Conservation (phyloP, 2,329 filamentous ascomycete species). For the Thelonectria rubi region DNA sequence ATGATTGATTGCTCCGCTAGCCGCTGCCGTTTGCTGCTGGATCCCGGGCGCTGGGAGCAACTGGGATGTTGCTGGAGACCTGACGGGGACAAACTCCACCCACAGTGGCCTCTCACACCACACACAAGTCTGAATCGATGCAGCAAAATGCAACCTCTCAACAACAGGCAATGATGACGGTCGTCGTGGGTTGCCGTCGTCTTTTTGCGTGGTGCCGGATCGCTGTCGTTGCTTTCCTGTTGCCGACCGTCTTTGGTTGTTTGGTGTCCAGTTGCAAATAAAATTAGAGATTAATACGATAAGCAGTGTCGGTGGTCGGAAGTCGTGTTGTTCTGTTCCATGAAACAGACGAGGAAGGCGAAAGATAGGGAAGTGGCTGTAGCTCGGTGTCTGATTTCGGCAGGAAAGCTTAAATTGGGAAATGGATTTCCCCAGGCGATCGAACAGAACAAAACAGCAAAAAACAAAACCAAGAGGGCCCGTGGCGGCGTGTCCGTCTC, state of each 20-base stretch:
- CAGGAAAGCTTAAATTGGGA: not conserved
- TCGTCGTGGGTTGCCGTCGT: not conserved
- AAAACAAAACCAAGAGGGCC: not conserved
- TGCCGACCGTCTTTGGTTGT: not conserved
- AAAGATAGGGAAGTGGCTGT: constrained; percentile 7
- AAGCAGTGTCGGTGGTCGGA: constrained; percentile 6
- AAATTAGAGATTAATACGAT: constrained; percentile 24
- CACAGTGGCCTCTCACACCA: constrained; percentile 12
- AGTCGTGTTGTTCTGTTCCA: constrained; percentile 20
- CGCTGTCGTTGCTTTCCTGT: constrained; percentile 1
- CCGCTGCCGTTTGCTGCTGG: constrained; percentile 5
- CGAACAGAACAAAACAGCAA: too few species aligned
- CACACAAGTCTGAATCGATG: not conserved
- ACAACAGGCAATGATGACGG: constrained; percentile 1
- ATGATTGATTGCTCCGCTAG: constrained; percentile 13
- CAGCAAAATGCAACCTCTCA: constrained; percentile 15
- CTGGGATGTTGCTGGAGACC: too few species aligned
- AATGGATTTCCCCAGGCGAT: not conserved
- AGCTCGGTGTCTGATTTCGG: not conserved
- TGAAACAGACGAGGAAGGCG: constrained; percentile 20
- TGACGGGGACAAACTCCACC: constrained; percentile 8
- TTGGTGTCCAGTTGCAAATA: not conserved
- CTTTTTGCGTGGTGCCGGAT: not conserved
- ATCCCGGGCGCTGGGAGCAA: constrained; percentile 11
- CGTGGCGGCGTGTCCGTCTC: too few species aligned